Evolutionary conservation across 306 rosid species (phyloP), one percentile per base, ranked within the genome.

Genomic region (Dryas alaskensis): DNA sequence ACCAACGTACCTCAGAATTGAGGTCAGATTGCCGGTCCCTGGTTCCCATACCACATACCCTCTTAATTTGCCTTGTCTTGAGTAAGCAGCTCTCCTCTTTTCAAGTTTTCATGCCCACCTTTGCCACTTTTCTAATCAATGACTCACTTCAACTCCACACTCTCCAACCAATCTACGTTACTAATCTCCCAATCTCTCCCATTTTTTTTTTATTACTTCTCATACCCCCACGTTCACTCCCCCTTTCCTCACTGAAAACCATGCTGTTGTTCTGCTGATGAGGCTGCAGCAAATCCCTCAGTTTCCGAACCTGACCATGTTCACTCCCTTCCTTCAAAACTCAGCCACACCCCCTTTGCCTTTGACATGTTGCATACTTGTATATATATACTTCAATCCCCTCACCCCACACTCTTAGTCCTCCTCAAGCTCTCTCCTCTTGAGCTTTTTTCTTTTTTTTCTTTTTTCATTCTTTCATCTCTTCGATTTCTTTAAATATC

Each of bases 281-380:
- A 84, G 83, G 77, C 79, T 86, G 89, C 92, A 84, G 89, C 92
- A 84, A 77, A 89, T 90, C 94, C 89, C 96, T 82, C 88, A 76
- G 82, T 86, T 87, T 87, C 82, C 89, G 92, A 89, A 87, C 95
- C 88, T 81, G 79, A 83, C 92, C 92, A 86, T 85, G 92, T 90
- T 89, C 94, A 81, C 84, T 79, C 80, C 64, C 73, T 79, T 40
- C 69, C 87, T 79, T 81, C 82, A 13, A 79, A 79, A 67, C 73
- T 55, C 60, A 82, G 84, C 80, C 87, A 86, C 37, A 76, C 78
- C 60, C 70, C 48, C 59, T 55, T 42, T 10, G 3, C 66, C 19
- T 50, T 67, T 63, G 22, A 12, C 46, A 45, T 31, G 37, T 31
- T 1, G 37, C 37, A 31, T 19, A 59, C 4, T 47, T 76, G 65